phyloP scores from a whole-genome alignment of 768 basidiomycete genomes.

The Myochromella boudieri region DNA sequence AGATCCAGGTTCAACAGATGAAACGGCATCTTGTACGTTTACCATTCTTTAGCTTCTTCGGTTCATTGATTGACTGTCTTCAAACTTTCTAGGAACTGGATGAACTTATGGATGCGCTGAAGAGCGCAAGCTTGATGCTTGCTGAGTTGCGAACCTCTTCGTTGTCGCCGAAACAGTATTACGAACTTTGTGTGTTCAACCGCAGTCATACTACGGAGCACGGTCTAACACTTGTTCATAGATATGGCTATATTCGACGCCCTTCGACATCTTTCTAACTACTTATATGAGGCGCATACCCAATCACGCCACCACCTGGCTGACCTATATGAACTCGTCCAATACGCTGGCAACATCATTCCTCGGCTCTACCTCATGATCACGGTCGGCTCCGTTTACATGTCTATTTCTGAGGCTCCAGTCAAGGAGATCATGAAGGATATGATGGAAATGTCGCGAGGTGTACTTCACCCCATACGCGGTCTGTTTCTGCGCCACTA shows the following conservation, averaged over 20 bases:
- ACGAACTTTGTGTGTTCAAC: constrained; percentile 81
- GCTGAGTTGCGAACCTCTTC: constrained; percentile 93
- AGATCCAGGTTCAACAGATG: constrained; percentile 93
- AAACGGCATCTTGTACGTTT: constrained; percentile 82
- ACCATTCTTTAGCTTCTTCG: constrained; percentile 1
- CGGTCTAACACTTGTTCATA: constrained; percentile 30
- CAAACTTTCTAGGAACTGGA: constrained; percentile 70
- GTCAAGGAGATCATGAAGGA: constrained; percentile 99
- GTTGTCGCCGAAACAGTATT: constrained; percentile 95
- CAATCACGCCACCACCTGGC: constrained; percentile 93
- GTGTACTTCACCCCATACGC: constrained; percentile 95
- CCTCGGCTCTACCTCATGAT: constrained; percentile 98
- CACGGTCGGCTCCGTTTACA: constrained; percentile 98
- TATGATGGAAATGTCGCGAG: constrained; percentile 99
- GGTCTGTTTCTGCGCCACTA: constrained; percentile 96
- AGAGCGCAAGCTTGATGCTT: constrained; percentile 96
- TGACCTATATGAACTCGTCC: constrained; percentile 98
- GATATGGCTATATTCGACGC: constrained; percentile 99
- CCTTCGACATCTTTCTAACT: constrained; percentile 90
- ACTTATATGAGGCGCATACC: constrained; percentile 94
- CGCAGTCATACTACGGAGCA: background rate
- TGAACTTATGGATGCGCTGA: constrained; percentile 98
- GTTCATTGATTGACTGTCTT: constrained; percentile 2
- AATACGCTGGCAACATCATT: constrained; percentile 96
- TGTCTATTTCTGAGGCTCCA: constrained; percentile 96